These are phyloP conservation scores for Cordyceps cateniannulata DNA, from an alignment of 2,329 filamentous ascomycete genomes.

Conservation along the genomic window DNA sequence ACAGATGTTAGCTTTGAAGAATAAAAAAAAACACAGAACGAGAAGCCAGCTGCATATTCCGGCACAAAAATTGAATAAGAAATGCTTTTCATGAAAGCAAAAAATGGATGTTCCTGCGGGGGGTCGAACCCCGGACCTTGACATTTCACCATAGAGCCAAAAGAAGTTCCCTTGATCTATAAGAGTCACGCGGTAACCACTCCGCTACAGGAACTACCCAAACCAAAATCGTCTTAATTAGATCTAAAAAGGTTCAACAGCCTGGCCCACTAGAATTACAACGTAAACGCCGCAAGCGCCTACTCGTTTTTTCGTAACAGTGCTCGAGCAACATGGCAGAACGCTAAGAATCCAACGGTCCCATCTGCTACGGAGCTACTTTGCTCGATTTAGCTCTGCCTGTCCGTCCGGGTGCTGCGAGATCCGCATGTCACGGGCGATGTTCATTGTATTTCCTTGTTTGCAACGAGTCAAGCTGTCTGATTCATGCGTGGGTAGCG, in stretches of 20 bases:
- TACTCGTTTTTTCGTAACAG: background rate
- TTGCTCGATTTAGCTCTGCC: background rate
- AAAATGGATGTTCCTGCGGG: slow-evolving; percentile 20
- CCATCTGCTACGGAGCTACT: background rate
- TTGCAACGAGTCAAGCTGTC: background rate
- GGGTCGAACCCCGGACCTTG: slow-evolving; percentile 25
- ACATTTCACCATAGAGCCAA: slow-evolving; percentile 20
- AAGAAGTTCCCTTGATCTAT: background rate
- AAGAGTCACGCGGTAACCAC: slow-evolving; percentile 25
- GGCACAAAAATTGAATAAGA: background rate
- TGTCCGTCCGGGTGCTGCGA: background rate
- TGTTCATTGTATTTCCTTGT: background rate
- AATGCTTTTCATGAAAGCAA: background rate
- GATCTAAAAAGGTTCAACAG: background rate
- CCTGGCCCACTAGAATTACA: background rate
- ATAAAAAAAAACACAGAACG: background rate
- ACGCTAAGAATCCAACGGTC: background rate
- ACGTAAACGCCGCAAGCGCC: slow-evolving; percentile 11
- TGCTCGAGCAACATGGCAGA: background rate
- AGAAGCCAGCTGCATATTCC: no score
- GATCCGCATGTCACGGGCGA: background rate
- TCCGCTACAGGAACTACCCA: slow-evolving; percentile 22
- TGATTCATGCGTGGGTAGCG: background rate
- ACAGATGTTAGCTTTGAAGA: background rate
- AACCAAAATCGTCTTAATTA: background rate